Conservation (phyloP, 495 filamentous ascomycete species). For the Penicillium lividum region DNA sequence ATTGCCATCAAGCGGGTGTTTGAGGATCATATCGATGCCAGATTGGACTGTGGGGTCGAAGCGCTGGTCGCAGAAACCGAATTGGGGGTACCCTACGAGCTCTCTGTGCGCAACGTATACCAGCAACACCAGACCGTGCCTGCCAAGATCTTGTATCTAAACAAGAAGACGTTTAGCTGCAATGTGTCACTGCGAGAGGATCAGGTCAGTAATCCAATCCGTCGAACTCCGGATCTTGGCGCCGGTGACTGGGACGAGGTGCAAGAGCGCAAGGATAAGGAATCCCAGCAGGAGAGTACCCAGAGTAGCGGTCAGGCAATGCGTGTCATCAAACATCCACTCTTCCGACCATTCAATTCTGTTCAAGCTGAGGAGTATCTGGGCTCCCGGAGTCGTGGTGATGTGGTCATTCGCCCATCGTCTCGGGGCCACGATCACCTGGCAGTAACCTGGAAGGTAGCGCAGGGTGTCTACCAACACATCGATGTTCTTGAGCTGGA, state of each 20-base stretch:
- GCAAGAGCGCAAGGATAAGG: slow-evolving; percentile 76
- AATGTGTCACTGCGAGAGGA: slow-evolving; percentile 83
- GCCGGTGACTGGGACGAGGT: slow-evolving; percentile 82
- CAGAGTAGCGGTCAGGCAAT: slow-evolving; percentile 77
- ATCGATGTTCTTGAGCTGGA: slow-evolving; percentile 95
- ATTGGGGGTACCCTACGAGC: slow-evolving; percentile 62
- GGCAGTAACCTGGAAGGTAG: slow-evolving; percentile 97
- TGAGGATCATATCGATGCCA: slow-evolving; percentile 88
- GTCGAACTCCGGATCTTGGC: slow-evolving; percentile 64
- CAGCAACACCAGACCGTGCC: slow-evolving; percentile 77
- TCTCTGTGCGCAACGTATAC: slow-evolving; percentile 60
- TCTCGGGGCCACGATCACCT: slow-evolving; percentile 94
- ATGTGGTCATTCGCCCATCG: slow-evolving; percentile 92
- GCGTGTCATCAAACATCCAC: slow-evolving; percentile 93
- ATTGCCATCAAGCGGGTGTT: slow-evolving; percentile 85
- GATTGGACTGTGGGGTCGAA: slow-evolving; percentile 91
- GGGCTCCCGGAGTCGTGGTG: slow-evolving; percentile 77
- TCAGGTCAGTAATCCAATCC: slow-evolving; percentile 67
- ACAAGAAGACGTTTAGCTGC: slow-evolving; percentile 76
- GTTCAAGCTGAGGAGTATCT: slow-evolving; percentile 93
- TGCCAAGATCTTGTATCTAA: slow-evolving; percentile 82
- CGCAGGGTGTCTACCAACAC: slow-evolving; percentile 91
- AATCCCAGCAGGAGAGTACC: slow-evolving; percentile 77
- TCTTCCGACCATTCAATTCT: slow-evolving; percentile 90
- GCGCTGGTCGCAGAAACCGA: slow-evolving; percentile 76